Conservation (phyloP, 805 yeast species). For the Hermanozyma aechmeae region DNA sequence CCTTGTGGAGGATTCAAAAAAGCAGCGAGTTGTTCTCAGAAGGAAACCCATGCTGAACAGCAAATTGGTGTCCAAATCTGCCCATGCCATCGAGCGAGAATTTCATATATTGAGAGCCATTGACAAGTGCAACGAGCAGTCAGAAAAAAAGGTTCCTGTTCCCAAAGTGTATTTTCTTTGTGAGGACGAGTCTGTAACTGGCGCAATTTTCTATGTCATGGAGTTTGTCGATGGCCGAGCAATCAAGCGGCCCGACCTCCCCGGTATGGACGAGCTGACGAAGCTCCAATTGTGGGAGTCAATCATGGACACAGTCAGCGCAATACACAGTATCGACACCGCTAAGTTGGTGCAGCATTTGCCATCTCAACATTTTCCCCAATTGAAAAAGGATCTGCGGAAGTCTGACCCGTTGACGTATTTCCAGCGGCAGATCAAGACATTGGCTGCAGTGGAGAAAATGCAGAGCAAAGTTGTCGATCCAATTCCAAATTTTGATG, state of each 20-base stretch:
- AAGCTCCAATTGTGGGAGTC: slow-evolving; percentile 34
- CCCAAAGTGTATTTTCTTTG: slow-evolving; percentile 44
- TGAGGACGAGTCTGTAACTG: slow-evolving; percentile 46
- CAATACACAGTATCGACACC: slow-evolving; percentile 43
- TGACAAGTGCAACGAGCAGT: slow-evolving; percentile 16
- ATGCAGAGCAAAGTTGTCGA: slow-evolving; percentile 30
- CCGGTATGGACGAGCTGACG: slow-evolving; percentile 17
- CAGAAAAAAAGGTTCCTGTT: slow-evolving; percentile 36
- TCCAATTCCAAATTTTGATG: slow-evolving; percentile 38
- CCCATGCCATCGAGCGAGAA: slow-evolving; percentile 58
- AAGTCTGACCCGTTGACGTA: too few relatives aligned
- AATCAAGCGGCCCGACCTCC: slow-evolving; percentile 45
- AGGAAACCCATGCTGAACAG: slow-evolving; percentile 46
- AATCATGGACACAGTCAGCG: slow-evolving; percentile 37
- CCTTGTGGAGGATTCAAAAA: slow-evolving; percentile 32
- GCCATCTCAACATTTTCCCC: slow-evolving; percentile 38
- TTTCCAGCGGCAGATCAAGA: slow-evolving; percentile 44
- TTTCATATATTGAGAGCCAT: slow-evolving; percentile 39
- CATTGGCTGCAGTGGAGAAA: slow-evolving; percentile 35
- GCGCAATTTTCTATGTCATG: slow-evolving; percentile 53
- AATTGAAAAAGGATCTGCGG: too few relatives aligned
- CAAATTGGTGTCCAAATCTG: slow-evolving; percentile 42
- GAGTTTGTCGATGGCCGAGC: slow-evolving; percentile 48
- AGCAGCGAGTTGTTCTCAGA: slow-evolving; percentile 35
- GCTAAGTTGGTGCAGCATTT: slow-evolving; percentile 29